Conservation (phyloP, 2,329 filamentous ascomycete species). For the Penicillium sp. region DNA sequence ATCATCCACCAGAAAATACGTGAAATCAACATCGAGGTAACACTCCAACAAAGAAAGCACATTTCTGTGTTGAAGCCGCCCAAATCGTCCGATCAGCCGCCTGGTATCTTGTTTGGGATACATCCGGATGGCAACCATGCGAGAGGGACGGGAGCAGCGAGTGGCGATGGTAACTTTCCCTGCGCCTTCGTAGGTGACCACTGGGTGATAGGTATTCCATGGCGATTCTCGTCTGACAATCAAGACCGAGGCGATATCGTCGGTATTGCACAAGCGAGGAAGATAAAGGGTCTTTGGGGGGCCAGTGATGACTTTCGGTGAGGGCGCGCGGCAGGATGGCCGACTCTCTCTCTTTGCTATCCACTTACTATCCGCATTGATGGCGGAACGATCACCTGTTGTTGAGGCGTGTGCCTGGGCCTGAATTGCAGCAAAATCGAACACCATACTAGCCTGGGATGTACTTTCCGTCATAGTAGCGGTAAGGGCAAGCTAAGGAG, state of each 20-base stretch:
- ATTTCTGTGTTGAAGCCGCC: slow-evolving; percentile 6
- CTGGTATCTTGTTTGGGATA: slow-evolving; percentile 6
- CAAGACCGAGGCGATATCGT: not conserved
- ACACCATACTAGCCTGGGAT: not conserved
- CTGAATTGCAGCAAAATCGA: not conserved
- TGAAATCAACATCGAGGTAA: slow-evolving; percentile 1
- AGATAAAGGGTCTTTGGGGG: slow-evolving; percentile 6
- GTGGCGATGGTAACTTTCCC: slow-evolving; percentile 18
- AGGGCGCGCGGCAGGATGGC: not conserved
- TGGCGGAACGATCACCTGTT: not conserved
- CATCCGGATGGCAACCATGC: slow-evolving; percentile 21
- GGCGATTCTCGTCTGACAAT: slow-evolving; percentile 20
- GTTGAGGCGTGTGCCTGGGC: not conserved
- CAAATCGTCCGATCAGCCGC: slow-evolving; percentile 9
- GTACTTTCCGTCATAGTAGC: slow-evolving; percentile 2
- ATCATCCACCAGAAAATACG: slow-evolving; percentile 5
- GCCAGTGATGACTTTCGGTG: slow-evolving; percentile 1
- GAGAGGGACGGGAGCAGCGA: slow-evolving; percentile 8
- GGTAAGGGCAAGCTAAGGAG: not conserved
- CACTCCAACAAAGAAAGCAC: slow-evolving; percentile 3
- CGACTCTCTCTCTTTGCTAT: not conserved
- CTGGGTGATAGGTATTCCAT: too few species aligned
- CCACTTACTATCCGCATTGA: slow-evolving; percentile 1
- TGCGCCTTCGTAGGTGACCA: slow-evolving; percentile 20
- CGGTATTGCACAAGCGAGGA: not conserved